Conservation (phyloP, 192 early-diverging fungal species). For the Backusella liffmaniae region DNA sequence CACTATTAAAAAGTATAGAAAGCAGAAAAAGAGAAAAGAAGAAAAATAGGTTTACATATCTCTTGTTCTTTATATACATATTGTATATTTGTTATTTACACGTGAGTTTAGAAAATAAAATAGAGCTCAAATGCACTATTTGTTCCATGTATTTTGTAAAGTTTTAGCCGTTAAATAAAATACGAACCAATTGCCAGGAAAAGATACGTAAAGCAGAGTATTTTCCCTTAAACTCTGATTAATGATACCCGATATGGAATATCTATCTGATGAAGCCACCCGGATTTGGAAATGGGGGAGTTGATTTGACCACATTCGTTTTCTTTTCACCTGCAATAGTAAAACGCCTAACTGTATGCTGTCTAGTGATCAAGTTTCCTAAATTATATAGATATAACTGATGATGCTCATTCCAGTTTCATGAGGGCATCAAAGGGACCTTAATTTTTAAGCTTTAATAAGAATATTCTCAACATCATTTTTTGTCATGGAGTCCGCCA, state of each 20-base stretch:
- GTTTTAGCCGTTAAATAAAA: not conserved
- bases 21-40: not conserved
- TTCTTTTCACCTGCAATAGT: too few relatives aligned
- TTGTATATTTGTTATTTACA: not conserved
- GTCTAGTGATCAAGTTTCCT: not conserved
- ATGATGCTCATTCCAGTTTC: not conserved
- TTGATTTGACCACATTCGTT: not conserved
- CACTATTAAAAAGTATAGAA: not conserved
- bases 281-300: not conserved
- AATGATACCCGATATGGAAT: not conserved
- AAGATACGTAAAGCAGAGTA: not conserved
- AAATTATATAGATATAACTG: not conserved
- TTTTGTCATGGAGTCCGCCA: not conserved
- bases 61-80: not conserved
- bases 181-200: too few relatives aligned
- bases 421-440: not conserved
- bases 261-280: not conserved
- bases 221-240: not conserved
- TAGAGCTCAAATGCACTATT: not conserved
- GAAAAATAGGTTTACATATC: not conserved
- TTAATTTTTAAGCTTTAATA: not conserved
- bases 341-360: too few relatives aligned
- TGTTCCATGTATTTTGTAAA: not conserved
- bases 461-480: not conserved
- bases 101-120: not conserved